Conservation (phyloP, 768 basidiomycete genomes). For the Mycena rosella region DNA sequence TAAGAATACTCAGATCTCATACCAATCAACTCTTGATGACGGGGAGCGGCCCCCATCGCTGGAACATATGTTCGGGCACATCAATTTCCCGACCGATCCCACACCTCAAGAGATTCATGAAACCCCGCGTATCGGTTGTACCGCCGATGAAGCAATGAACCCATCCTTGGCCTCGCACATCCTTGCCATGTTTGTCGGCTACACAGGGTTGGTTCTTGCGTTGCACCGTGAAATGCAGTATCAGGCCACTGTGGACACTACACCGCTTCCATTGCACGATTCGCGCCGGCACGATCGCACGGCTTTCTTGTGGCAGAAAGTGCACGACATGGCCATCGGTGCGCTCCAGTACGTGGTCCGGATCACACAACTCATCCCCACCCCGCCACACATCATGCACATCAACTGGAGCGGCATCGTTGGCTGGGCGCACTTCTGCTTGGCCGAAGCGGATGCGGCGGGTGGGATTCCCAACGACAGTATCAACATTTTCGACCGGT, state of each 20-base stretch:
- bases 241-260: neutral
- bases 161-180: conserved; percentile 10
- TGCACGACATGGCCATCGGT: neutral
- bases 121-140: too few relatives aligned
- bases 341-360: conserved; percentile 19
- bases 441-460: conserved; percentile 18
- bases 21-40: conserved; percentile 26
- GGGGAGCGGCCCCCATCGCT: conserved; percentile 11
- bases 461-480: neutral
- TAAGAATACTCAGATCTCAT: neutral
- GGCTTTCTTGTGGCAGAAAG: conserved; percentile 13
- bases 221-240: conserved; percentile 27
- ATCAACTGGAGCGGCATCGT: neutral
- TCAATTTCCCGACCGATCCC: neutral
- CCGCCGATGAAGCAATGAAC: too few relatives aligned
- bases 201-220: conserved; percentile 11
- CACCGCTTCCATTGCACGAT: too few relatives aligned
- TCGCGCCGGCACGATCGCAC: conserved; percentile 13
- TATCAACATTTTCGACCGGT: conserved; percentile 15
- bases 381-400: neutral
- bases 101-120: too few relatives aligned
- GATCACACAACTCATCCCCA: neutral
- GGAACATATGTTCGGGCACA: conserved; percentile 2
- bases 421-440: conserved; percentile 23
- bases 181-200: conserved; percentile 14